A percentile compares a stretch with the other conserved stretches of the same genome.
Evolutionary conservation across 225 moss, liverwort and hornwort species (phyloP).

Genomic region (Lunularia cruciata): DNA sequence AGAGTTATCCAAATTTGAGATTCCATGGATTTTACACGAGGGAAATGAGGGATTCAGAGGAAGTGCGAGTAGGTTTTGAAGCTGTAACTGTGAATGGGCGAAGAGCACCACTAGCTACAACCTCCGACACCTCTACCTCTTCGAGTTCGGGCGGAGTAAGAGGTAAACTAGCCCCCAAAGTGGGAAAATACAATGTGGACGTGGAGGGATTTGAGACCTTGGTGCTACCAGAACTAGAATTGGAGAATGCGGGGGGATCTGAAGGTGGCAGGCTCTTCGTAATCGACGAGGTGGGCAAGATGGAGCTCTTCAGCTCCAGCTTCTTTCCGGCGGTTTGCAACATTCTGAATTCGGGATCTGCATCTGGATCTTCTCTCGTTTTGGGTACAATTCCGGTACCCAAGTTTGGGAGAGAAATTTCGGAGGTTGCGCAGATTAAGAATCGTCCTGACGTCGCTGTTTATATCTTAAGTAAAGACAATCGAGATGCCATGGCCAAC

Average conservation of each 20-base stretch:
- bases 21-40: constrained; percentile 32
- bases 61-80: constrained; percentile 32
- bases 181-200: constrained; percentile 40
- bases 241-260: neutral
- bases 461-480: constrained; percentile 26
- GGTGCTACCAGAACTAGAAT: constrained; percentile 31
- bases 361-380: constrained; percentile 2
- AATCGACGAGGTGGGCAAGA: constrained; percentile 42
- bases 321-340: constrained; percentile 43
- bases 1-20: constrained; percentile 2
- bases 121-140: constrained; percentile 1
- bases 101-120: constrained; percentile 24
- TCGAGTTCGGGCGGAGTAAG: neutral
- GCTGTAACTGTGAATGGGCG: constrained; percentile 28
- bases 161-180: constrained; percentile 13
- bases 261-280: constrained; percentile 24
- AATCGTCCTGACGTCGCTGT: constrained; percentile 31
- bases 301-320: constrained; percentile 37
- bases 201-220: constrained; percentile 26
- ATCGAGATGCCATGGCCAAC: constrained; percentile 30
- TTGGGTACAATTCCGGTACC: constrained; percentile 30
- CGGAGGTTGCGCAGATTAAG: constrained; percentile 32
- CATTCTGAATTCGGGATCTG: constrained; percentile 20
- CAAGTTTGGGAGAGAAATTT: constrained; percentile 22
- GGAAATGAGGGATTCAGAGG: constrained; percentile 24